Base-by-base conservation (phyloP, 768 basidiomycete genomes). In the Xanthoconium stramineum region DNA sequence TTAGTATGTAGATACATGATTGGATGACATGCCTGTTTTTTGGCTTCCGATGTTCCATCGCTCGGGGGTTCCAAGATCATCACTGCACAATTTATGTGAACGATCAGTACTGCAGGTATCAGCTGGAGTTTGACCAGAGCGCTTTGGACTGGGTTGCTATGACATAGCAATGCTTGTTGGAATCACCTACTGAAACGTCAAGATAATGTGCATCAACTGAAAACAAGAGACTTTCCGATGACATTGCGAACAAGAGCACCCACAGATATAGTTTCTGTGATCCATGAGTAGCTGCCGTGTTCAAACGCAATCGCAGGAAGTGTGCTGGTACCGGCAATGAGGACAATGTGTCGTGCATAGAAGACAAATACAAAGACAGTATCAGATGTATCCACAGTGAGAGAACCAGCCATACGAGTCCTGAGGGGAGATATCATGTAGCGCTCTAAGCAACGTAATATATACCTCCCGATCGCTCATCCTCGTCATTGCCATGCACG, bases 11-110 rank as follows among this genome's bases (percentile, higher is more conserved):
- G n/a, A 28, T 28, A 14, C 19, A 37, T 29, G 40, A 28, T 28
- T 15, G 38, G 30, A 45, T 52, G 44, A 71, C 79, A 54, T 62
- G 84, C 90, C 65, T 70, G 64, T 50, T 79, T 77, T 71, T 98
- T 98, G 43, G 78, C 78, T 50, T 77, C 68, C 12, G 92, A 66
- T 1, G 94, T 98, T 3, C 78, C 78, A 54, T 90, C 84, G 59
- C 89, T 91, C 1, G 93, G 91, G 8, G 93, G 92, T 70, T 96
- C 94, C 28, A 98, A 80, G n/a, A 99, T 84, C 82, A 97, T 86
- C 12, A 98, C 95, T 1, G 91, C 85, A 33, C 91, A 88, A 65
- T 93, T 95, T 57, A 97, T 80, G 69, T 97, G 95, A 37, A 98
- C 77, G 58, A 98, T 81, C 0, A 97, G 97, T 0, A 93, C 85